Evolutionary conservation across 768 basidiomycete genomes (phyloP).

Genomic region (Mycena amicta): DNA sequence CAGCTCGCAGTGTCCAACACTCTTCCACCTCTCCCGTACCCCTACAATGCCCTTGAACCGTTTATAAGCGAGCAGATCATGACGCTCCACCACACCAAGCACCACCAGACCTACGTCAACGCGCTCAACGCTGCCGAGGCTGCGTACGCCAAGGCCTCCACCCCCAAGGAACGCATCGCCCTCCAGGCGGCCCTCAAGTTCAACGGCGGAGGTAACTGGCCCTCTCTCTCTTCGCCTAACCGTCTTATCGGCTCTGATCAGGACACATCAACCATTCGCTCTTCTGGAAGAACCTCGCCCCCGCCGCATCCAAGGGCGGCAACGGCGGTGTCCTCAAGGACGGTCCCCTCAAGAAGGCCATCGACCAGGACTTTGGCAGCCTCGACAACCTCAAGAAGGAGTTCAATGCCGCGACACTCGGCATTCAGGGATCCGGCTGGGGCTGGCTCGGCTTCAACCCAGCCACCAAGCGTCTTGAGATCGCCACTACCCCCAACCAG

Average conservation of each 20-base stretch:
- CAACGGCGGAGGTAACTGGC: constrained; percentile 85
- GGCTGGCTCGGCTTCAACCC: constrained; percentile 90
- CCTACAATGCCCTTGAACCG: constrained; percentile 92
- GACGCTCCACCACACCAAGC: constrained; percentile 92
- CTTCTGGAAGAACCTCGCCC: constrained; percentile 95
- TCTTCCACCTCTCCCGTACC: constrained; percentile 75
- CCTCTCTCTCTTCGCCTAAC: constrained; percentile 8
- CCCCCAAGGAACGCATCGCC: constrained; percentile 80
- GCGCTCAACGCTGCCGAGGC: constrained; percentile 89
- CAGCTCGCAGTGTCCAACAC: no score
- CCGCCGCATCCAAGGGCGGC: constrained; percentile 52
- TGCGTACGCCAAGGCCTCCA: constrained; percentile 63
- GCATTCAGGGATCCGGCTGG: constrained; percentile 94
- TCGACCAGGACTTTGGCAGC: constrained; percentile 64
- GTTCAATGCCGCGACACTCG: constrained; percentile 84
- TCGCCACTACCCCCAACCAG: constrained; percentile 93
- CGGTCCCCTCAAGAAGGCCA: constrained; percentile 69
- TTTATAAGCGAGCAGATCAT: constrained; percentile 91
- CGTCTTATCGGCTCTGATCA: constrained; percentile 34
- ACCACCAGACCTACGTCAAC: constrained; percentile 94
- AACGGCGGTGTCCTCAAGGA: constrained; percentile 59
- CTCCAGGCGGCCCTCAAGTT: constrained; percentile 93
- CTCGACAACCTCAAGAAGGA: constrained; percentile 74
- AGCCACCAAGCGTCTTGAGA: constrained; percentile 70
- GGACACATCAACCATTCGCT: constrained; percentile 94